Evolutionary conservation across 305 asterid genomes (phyloP).

Genomic region (Solanum hybrid): DNA sequence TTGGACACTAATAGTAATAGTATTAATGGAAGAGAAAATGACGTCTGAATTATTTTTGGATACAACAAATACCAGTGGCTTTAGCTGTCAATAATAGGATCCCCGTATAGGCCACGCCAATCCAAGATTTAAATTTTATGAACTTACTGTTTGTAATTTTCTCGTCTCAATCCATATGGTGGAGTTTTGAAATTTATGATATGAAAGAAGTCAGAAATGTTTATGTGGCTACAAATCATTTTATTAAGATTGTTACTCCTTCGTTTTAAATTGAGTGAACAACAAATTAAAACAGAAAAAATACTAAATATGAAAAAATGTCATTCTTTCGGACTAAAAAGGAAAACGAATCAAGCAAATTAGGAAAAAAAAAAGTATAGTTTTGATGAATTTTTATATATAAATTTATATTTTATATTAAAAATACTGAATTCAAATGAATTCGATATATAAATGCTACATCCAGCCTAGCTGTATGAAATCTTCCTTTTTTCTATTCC

Average conservation of each 20-base stretch:
- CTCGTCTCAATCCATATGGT: not conserved
- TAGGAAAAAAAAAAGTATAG: not conserved
- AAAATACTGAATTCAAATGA: not conserved
- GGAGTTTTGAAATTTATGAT: not conserved
- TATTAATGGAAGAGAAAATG: constrained; percentile 6
- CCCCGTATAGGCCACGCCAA: accelerated
- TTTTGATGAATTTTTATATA: not conserved
- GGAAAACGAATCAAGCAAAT: not conserved
- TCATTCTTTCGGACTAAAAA: not conserved
- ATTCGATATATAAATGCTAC: not conserved
- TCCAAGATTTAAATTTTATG: not conserved
- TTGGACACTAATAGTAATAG: not conserved
- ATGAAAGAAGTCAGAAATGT: not conserved
- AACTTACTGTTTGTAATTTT: not conserved
- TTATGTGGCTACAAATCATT: too few species aligned
- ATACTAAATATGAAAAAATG: not conserved
- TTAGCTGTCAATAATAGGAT: not conserved
- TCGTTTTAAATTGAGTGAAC: not conserved
- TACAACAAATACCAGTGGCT: not conserved
- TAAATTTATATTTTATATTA: not conserved
- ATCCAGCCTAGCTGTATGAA: not conserved
- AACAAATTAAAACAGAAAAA: too few species aligned
- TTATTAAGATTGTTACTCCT: too few species aligned
- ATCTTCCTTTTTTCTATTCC: not conserved
- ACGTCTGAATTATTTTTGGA: not conserved